Evolutionary conservation across 228 moss, liverwort and hornwort species (phyloP).

Genomic region (Sphagnum fallax): DNA sequence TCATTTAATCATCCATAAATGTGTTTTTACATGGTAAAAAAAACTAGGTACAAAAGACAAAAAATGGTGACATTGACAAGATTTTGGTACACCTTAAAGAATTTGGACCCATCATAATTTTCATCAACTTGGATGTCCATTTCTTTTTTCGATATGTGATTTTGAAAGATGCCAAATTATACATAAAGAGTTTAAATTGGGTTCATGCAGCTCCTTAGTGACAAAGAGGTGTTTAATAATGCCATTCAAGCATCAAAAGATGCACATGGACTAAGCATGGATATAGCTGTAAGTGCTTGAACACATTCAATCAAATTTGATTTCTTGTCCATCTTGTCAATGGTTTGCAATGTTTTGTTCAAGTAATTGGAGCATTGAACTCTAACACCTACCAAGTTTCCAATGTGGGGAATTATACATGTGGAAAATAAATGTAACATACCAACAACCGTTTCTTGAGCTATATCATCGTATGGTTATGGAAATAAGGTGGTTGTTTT

Average conservation of each 20-base stretch:
- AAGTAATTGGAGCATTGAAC: not conserved
- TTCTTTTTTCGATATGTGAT: too few relatives aligned
- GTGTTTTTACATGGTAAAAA: too few relatives aligned
- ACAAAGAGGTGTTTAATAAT: slow-evolving; percentile 55
- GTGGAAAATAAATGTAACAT: not conserved
- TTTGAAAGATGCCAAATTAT: too few relatives aligned
- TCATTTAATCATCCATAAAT: too few relatives aligned
- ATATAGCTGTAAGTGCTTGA: slow-evolving; percentile 28
- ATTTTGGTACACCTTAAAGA: too few relatives aligned
- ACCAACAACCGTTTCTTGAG: too few relatives aligned
- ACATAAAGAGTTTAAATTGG: not conserved
- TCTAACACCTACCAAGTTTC: not conserved
- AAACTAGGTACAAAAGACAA: too few relatives aligned
- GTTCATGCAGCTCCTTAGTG: slow-evolving; percentile 36
- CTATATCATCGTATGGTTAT: too few relatives aligned
- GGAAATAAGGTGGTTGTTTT: too few relatives aligned
- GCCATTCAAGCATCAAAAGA: slow-evolving; percentile 73
- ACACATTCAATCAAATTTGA: not conserved
- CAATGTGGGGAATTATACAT: not conserved
- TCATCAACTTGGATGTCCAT: too few relatives aligned
- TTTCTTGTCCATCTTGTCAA: not conserved
- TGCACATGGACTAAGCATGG: slow-evolving; percentile 59
- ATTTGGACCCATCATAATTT: too few relatives aligned
- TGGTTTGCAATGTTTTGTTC: not conserved
- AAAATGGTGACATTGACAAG: too few relatives aligned